Base-by-base conservation (phyloP, 2,329 filamentous ascomycete species). In the Ophiocordyceps camponoti-floridani region DNA sequence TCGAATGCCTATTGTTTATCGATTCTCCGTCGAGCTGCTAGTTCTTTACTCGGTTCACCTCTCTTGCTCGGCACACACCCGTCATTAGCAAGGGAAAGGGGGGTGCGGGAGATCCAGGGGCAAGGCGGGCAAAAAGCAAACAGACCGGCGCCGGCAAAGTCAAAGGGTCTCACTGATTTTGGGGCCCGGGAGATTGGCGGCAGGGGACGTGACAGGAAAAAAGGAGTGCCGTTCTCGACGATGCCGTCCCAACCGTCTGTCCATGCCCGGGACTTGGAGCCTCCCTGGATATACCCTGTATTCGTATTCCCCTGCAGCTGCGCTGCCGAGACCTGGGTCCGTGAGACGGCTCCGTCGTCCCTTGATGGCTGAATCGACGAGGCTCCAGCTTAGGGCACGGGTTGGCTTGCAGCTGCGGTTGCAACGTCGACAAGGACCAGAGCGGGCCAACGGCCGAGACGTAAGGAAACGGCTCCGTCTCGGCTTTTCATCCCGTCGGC, bases 391-490 rank as follows among this genome's bases (percentile, higher is more conserved):
- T 46, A 23, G 23, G 23, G 23, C 23, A 23, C 23, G 23, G 23
- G 23, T 23, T 23, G 23, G 23, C 23, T 23, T 23, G 23, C 23
- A 23, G 23, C 23, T 23, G 23, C 23, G 47, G 61, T 9, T 45
- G 47, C 5, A 51, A 56, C 23, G 43, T 44, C 7, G 47, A 48
- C 37, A 55, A 56, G 44, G 57, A 57, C 9, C 50, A 63, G 12
- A 49, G 65, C 35, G 50, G 64, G n/a, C 28, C 62, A 28, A 45
- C 40, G 33, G 50, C 23, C 23, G 23, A 23, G 23, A 23, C 23
- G 23, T 3, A 5, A 23, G 23, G 44, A 40, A 44, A 42, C 3
- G 47, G 40, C 7, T 49, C 47, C 40, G 43, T 48, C n/a, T 35
- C 52, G 27, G 46, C 50, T 6, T 41, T 47, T 35, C 41, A 50